Base-by-base conservation (phyloP, 345 rosid species). In the Diplotaxis tenuifolia region DNA sequence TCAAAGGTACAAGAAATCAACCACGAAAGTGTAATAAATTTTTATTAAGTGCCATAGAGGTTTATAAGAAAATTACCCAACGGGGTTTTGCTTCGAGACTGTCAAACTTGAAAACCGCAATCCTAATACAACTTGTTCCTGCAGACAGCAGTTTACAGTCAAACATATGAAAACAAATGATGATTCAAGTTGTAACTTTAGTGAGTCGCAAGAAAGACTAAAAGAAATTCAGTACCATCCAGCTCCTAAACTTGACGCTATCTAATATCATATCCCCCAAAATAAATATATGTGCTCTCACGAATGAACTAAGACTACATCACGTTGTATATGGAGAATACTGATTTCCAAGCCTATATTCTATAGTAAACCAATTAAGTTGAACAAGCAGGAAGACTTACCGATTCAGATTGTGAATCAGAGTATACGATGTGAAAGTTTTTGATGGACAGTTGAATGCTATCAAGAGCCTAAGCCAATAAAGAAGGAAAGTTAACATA, bases 21-120 rank as follows among this genome's bases (percentile, higher is more conserved):
- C 36, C 65, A 67, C 9, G 29, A 64, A 22, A 62, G 19, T 47
- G 22, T 32, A 56, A 34, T 9, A 55, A 7, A 42, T 21, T 22
- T 70, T 20, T 36, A 11, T 21, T 15, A 70, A 54, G 45, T 74
- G 55, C 7, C 27, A 71, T 10, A 62, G 49, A 65, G 75, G 70
- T 47, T 50, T 61, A 77, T 34, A 50, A 78, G 76, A 73, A 79
- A 65, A 78, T 81, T 89, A 93, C 98, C 98, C 87, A 76, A 80
- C 79, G 42, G 80, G 73, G 79, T 76, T 84, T 82, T 91, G 97
- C 82, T 87, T 89, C 74, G 83, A 84, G 67, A 89, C 78, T 25
- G 88, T 88, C 86, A 93, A 91, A 87, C 94, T 88, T 73, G 94
- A 85, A 81, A 93, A 84, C 83, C 82, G 84, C 70, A 91, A 78